Base-by-base conservation (phyloP, 306 rosid species). In the Alnus glutinosa region DNA sequence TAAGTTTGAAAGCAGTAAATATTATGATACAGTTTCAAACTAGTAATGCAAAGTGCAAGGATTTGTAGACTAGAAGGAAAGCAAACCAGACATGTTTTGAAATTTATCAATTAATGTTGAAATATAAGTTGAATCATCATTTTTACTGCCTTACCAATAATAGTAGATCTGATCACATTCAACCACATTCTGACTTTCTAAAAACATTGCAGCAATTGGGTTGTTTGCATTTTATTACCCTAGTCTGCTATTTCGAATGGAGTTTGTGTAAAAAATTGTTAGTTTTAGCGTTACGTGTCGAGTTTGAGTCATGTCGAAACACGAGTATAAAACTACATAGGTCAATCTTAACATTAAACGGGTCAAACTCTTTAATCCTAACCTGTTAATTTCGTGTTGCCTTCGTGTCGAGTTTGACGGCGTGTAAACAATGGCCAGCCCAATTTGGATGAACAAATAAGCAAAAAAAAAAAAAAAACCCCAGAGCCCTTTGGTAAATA, bases 71-170 rank as follows among this genome's bases (percentile, higher is more conserved):
- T 18, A 42, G 51, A 67, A 42, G 14, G 7, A 3, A 36, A 67
- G 15, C 51, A n/a, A 68, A 42, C 14, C 49, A 68, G 15, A 3
- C 51, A 42, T 3, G 30, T 42, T n/a, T 1, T n/a, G 51, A 32
- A 68, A 42, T 18, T 68, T 39, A 37, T 39, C 28, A 16, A 34
- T 64, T 6, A n/a, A 34, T 13, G 16, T 13, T 63, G 30, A 36
- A 36, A 36, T 36, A 36, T 36, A 34, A 64, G 70, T 34, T 64
- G 70, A 64, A 64, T 64, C 70, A 16, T 64, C 70, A 37, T 64
- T 64, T 64, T 32, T 37, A 62, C 36, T 5, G 46, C 46, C 5
- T 42, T 5, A 62, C n/a, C 39, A 30, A 12, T 28, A 34, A 18
- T 12, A 42, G 46, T 12, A 62, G 44, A 62, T 62, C 68, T 62